phyloP scores from a whole-genome alignment of 2,329 filamentous ascomycete genomes.

The Aspergillus melleus region DNA sequence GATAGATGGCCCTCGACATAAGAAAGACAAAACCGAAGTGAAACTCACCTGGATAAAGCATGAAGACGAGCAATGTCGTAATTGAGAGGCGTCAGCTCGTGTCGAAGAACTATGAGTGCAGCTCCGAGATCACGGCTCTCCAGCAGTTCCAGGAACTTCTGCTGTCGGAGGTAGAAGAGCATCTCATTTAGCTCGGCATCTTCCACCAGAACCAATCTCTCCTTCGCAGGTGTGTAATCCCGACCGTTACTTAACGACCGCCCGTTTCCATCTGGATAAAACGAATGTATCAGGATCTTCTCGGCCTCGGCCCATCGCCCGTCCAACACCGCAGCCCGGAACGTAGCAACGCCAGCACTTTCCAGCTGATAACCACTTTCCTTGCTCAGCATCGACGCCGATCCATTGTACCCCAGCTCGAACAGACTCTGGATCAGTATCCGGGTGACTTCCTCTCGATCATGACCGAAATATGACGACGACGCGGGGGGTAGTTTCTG shows the following conservation, averaged over 20 bases:
- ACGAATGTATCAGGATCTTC: slow-evolving; percentile 64
- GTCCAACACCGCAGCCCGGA: slow-evolving; percentile 74
- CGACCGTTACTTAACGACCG: slow-evolving; percentile 39
- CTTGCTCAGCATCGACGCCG: slow-evolving; percentile 71
- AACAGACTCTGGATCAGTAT: slow-evolving; percentile 87
- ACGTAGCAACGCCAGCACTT: slow-evolving; percentile 79
- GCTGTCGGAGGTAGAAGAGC: slow-evolving; percentile 84
- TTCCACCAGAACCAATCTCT: slow-evolving; percentile 72
- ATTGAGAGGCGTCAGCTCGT: slow-evolving; percentile 82
- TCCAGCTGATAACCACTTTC: slow-evolving; percentile 90
- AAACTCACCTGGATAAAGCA: slow-evolving; percentile 68
- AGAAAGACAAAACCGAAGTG: background rate
- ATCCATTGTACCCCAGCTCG: slow-evolving; percentile 80
- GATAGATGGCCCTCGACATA: too few relatives aligned
- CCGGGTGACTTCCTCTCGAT: slow-evolving; percentile 88
- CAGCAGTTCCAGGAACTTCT: slow-evolving; percentile 91
- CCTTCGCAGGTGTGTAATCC: slow-evolving; percentile 26
- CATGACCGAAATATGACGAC: slow-evolving; percentile 74
- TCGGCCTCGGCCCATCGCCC: slow-evolving; percentile 89
- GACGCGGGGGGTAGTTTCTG: slow-evolving; percentile 30
- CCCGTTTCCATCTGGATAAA: slow-evolving; percentile 44
- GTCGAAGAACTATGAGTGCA: slow-evolving; percentile 80
- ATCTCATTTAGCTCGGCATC: slow-evolving; percentile 76
- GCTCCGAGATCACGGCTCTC: slow-evolving; percentile 71
- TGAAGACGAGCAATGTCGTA: slow-evolving; percentile 76